Conservation (phyloP, 164 flowering plant species). For the Akebia trifoliata region DNA sequence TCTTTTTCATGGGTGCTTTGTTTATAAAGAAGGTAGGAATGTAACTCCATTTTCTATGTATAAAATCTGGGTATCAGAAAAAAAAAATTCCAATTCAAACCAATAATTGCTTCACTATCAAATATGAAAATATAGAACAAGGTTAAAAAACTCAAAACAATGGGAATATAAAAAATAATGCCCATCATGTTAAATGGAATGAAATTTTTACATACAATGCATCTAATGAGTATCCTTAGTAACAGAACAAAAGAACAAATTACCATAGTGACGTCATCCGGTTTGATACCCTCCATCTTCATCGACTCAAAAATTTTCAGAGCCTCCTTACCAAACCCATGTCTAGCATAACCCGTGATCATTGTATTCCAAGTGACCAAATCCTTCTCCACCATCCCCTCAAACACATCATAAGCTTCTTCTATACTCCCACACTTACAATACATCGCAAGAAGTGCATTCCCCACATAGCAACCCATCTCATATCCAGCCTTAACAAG, state of each 20-base stretch:
- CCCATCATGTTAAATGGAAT: no score
- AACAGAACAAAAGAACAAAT: background rate
- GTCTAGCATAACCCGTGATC: slow-evolving; percentile 77
- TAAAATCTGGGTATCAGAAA: no score
- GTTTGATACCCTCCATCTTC: slow-evolving; percentile 41
- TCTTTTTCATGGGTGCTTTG: no score
- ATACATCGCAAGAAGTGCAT: slow-evolving; percentile 89
- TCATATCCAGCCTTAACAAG: slow-evolving; percentile 74
- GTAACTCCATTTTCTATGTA: no score
- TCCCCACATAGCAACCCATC: slow-evolving; percentile 68
- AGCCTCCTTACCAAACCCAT: slow-evolving; percentile 81
- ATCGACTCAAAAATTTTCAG: slow-evolving; percentile 59
- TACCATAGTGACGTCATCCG: slow-evolving; percentile 88
- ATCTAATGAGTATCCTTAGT: no score
- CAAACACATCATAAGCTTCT: slow-evolving; percentile 59
- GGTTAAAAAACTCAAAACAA: no score
- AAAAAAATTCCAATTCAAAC: no score
- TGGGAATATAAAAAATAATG: no score
- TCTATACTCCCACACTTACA: slow-evolving; percentile 87
- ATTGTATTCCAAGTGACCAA: slow-evolving; percentile 87
- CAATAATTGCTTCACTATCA: no score
- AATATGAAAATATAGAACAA: no score
- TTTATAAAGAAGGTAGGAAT: no score
- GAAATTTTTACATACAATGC: no score
- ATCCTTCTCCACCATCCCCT: slow-evolving; percentile 63